Base-by-base conservation (phyloP, 352 stramenopile genomes). In the Pythium guiyangense region DNA sequence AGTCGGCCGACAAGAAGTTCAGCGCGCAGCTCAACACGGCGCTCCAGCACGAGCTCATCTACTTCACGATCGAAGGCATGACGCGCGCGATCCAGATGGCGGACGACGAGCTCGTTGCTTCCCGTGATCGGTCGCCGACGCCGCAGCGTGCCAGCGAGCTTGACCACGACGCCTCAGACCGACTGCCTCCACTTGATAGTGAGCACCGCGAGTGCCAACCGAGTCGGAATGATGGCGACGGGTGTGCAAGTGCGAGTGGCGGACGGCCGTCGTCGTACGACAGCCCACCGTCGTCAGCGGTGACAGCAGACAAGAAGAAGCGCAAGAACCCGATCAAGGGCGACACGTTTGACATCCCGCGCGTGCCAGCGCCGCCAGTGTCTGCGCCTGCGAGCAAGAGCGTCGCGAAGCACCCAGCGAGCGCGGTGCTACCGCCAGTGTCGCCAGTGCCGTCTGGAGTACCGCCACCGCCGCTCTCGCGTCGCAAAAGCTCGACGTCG, bases 61-160 rank as follows among this genome's bases (percentile, higher is more conserved):
- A 92, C 53, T 96, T 92, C 57, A 96, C 88, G n/a, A 93, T 93
- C 39, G 78, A 90, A 31, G 84, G 88, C 11, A 96, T 96, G 81
- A 89, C 77, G 25, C 71, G 75, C 12, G 79, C 88, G 6, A 70
- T 96, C 34, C 71, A 90, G 26, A 62, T 82, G 20, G 74, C 80
- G 4, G 84, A 92, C 45, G 79, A 88, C 14, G 82, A 90, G 25
- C 63, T 88, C 1, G 42, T 85, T 27, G 64, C 63, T 6, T 54
- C 69, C 37, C 70, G 71, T 1, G 65, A 81, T 34, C 72, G 62
- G 12, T 88, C 78, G 29, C 72, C 74, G 6, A 85, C 73, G 31
- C 31, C 31, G 4, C 4, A 37, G 4, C 31, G 31, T 9, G 31
- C 31, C 9, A 37, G 31, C 12, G 31, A 2, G 31, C 31, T 37